Evolutionary conservation across 306 rosid species (phyloP), one percentile per base, ranked within the genome.

Genomic region (Phaseolus lunatus): DNA sequence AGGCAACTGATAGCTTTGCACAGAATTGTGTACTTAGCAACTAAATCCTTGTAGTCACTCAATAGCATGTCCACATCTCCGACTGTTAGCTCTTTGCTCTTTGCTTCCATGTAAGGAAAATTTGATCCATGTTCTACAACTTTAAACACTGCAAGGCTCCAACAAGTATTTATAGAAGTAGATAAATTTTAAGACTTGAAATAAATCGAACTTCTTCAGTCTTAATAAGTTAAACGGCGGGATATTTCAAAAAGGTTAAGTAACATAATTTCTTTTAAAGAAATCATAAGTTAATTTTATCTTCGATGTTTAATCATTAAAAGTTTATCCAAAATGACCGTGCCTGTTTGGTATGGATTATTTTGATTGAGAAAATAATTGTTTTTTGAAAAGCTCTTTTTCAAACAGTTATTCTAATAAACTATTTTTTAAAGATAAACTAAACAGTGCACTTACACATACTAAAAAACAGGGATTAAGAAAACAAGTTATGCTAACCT

Each of bases 71-170:
- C 90, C 68, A 89, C 90, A 81, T 90, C 96, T 73, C 76, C 80
- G 8, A 73, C 56, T 31, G 82, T 73, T 74, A 90, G 64, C 15
- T 89, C 96, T 69, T 85, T 85, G 15, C 88, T 83, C 73, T 85
- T 81, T n/a, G 86, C 87, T 66, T 87, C 91, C 89, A 89, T 80
- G 70, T 82, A 90, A 35, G 91, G 91, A 76, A 80, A 81, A 75
- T 67, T 84, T 71, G 89, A 76, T 73, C 63, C 76, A 48, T 86
- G 81, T 24, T 78, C 23, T 67, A 72, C n/a, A 53, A 71, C 78
- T 39, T 70, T 47, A 70, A 48, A 23, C 49, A 11, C 78, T 71
- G 83, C 78, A 70, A 19, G 23, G 10, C 59, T 65, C 3, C 7
- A 23, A 56, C 33, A 11, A 23, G 11, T 26, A 59, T 7, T 58